Conservation (phyloP, 1,284 basidiomycete species). For the Omphalotus olearius region DNA sequence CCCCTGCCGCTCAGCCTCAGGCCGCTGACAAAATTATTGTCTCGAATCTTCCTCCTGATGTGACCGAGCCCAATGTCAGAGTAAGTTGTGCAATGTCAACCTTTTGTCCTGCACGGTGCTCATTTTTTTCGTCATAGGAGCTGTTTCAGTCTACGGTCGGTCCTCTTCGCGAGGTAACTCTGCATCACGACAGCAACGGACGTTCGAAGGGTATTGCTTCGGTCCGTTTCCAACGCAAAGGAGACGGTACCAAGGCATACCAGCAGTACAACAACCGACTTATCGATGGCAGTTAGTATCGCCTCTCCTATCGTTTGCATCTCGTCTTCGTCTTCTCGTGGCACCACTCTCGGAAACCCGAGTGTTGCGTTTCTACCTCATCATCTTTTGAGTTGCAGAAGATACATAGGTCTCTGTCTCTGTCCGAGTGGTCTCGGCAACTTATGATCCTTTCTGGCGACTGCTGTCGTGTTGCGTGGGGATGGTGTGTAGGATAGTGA, state of each 20-base stretch:
- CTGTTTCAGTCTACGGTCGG: constrained; percentile 92
- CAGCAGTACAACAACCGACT: constrained; percentile 96
- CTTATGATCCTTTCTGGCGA: no score
- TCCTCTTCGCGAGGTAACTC: constrained; percentile 76
- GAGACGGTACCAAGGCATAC: constrained; percentile 91
- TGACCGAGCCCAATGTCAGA: constrained; percentile 91
- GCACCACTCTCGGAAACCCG: neutral
- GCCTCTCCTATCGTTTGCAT: constrained; percentile 41
- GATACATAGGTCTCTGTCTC: constrained; percentile 19
- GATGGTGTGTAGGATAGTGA: no score
- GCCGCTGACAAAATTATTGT: constrained; percentile 90
- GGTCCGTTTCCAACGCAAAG: constrained; percentile 83
- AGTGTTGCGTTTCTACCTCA: constrained; percentile 3
- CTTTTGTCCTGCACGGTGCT: neutral
- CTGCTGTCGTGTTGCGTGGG: no score
- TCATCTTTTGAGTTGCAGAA: constrained; percentile 26
- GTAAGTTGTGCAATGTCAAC: constrained; percentile 40
- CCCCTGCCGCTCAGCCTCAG: constrained; percentile 28
- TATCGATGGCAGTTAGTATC: constrained; percentile 99
- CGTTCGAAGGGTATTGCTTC: constrained; percentile 89
- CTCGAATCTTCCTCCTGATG: constrained; percentile 92
- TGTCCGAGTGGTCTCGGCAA: neutral
- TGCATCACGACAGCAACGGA: constrained; percentile 84
- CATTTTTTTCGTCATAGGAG: constrained; percentile 54
- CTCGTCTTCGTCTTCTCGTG: constrained; percentile 26